Base-by-base conservation (phyloP, 345 rosid genomes). In the Bruguiera sexangula region DNA sequence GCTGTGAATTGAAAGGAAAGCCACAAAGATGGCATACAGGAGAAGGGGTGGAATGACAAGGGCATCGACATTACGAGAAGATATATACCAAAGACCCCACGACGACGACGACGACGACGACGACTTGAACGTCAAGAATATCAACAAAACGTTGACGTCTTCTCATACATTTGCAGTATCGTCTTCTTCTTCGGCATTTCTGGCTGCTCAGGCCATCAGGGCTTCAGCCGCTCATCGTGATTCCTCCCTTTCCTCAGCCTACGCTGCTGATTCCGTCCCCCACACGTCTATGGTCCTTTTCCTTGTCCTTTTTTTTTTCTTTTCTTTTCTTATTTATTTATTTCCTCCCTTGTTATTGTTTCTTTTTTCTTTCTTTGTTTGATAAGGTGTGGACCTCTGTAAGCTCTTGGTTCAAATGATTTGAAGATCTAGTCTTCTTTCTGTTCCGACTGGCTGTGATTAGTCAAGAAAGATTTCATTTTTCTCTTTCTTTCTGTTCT, bases 181-280 rank as follows among this genome's bases (percentile, higher is more conserved):
- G 20, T 77, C 88, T 2, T 79, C 90, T 69, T 78, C 82, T 0
- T 68, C 86, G 15, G 76, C 88, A 4, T 79, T 88, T 69, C 80
- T 91, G 5, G 96, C 97, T 6, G 95, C 96, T 79, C 96, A 87
- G 83, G 96, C 96, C 54, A 92, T 87, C 78, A 86, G 87, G 32
- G 92, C 96, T 24, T 86, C 98, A 11, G 88, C 96, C 8, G 80
- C 75, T 68, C 78, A 79, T 68, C 86, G 82, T 20, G 81, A 82
- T 20, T 82, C 85, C 22, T 66, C 86, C 21, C 85, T 80, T 64
- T 81, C 87, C 68, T 74, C 82, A 34, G 83, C 86, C 26, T 76
- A 76, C 69, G 80, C 81, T 65, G 92, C 83, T 0, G 82, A 87
- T 50, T 69, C 76, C 48, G 73, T 76, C 68, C 66, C 74, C 32